Percentiles rank a stretch among this genome's conserved stretches.
phyloP scores from a whole-genome alignment of 805 yeast species.

The Isabelozyma gotoi region DNA sequence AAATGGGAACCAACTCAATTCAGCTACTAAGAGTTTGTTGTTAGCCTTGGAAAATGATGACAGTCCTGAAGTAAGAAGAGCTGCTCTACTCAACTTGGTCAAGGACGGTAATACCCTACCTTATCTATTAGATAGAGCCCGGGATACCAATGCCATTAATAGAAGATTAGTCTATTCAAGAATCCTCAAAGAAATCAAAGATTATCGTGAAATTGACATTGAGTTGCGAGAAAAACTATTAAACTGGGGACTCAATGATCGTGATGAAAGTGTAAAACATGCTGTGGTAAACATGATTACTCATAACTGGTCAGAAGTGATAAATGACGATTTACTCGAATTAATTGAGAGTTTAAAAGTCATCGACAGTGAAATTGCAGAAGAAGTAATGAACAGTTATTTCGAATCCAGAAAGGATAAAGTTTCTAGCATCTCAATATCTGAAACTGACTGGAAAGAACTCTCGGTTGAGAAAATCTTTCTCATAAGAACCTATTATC shows the following conservation, averaged over 20 bases:
- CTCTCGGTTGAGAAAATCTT: conserved; percentile 76
- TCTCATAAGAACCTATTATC: conserved; percentile 64
- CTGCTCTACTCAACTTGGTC: conserved; percentile 71
- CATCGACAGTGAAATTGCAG: conserved; percentile 65
- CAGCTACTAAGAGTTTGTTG: conserved; percentile 22
- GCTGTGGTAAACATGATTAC: conserved; percentile 76
- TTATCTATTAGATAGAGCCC: conserved; percentile 71
- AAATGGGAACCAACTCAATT: conserved; percentile 7
- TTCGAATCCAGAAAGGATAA: conserved; percentile 63
- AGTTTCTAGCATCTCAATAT: conserved; percentile 57
- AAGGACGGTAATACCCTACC: conserved; percentile 55
- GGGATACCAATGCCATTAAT: conserved; percentile 72
- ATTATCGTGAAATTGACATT: conserved; percentile 50
- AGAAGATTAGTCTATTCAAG: conserved; percentile 72
- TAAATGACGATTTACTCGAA: conserved; percentile 69
- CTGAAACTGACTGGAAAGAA: conserved; percentile 65
- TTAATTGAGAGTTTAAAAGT: conserved; percentile 73
- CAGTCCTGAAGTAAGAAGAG: conserved; percentile 85
- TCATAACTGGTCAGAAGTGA: conserved; percentile 66
- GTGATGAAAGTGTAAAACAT: conserved; percentile 69
- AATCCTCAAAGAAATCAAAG: conserved; percentile 65
- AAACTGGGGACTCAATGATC: conserved; percentile 83
- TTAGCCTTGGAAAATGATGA: conserved; percentile 72
- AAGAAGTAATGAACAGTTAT: conserved; percentile 60
- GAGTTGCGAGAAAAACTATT: conserved; percentile 64